Evolutionary conservation across 2,329 filamentous ascomycete genomes (phyloP).

Genomic region (Verticillium alfalfae): DNA sequence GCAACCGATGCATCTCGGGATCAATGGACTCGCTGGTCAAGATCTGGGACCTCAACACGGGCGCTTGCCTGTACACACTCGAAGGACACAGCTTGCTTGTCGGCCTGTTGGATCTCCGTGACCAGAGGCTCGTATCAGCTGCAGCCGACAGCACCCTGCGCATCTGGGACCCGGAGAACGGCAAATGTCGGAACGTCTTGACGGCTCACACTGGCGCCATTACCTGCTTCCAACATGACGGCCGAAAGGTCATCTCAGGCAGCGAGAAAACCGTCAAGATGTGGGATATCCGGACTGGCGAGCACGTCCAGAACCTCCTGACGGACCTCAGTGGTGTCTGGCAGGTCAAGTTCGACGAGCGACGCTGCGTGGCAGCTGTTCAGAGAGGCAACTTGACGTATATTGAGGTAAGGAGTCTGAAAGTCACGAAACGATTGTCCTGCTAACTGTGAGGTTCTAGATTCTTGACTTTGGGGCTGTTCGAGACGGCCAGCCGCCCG

Average conservation of each 20-base stretch:
- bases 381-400: conserved; percentile 90
- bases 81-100: conserved; percentile 92
- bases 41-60: conserved; percentile 91
- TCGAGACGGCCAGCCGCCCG: conserved; percentile 75
- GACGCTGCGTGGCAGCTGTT: conserved; percentile 91
- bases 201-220: conserved; percentile 95
- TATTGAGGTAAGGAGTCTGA: conserved; percentile 70
- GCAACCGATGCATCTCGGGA: conserved; percentile 93
- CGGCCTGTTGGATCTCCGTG: conserved; percentile 81
- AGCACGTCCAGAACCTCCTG: conserved; percentile 87
- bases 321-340: conserved; percentile 95
- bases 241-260: conserved; percentile 91
- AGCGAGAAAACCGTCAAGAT: conserved; percentile 96
- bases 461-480: conserved; percentile 96
- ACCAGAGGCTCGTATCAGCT: conserved; percentile 87
- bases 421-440: background rate
- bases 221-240: conserved; percentile 97
- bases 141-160: conserved; percentile 91
- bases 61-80: conserved; percentile 77
- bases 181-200: conserved; percentile 82
- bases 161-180: conserved; percentile 94
- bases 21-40: conserved; percentile 99
- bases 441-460: conserved; percentile 45
- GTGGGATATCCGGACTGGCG: conserved; percentile 92
- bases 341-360: conserved; percentile 97